A percentile compares a stretch with the other conserved stretches of the same genome.
These are phyloP conservation scores for Parsonsia alboflavescens DNA, from an alignment of 257 asterid genomes.

Conservation along the genomic window DNA sequence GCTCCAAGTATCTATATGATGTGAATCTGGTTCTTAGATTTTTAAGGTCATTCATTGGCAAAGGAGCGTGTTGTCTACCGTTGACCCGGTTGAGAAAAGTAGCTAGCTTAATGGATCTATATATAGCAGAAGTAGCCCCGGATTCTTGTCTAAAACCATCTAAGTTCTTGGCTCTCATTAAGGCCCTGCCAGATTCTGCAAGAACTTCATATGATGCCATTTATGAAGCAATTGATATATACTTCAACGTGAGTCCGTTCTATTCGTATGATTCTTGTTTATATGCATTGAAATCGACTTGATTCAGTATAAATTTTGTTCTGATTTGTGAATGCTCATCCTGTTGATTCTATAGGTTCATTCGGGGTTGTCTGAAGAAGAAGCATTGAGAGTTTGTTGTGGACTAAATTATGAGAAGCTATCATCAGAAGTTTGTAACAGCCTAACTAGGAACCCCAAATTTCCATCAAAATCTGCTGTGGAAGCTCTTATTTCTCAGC, in stretches of 20 bases:
- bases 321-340: background rate
- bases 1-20: constrained; percentile 53
- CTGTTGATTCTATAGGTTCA: constrained; percentile 45
- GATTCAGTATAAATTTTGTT: background rate
- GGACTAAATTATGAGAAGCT: constrained; percentile 65
- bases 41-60: constrained; percentile 47
- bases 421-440: constrained; percentile 52
- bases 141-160: constrained; percentile 63
- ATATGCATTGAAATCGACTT: background rate
- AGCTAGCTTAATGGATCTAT: constrained; percentile 52
- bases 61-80: constrained; percentile 58
- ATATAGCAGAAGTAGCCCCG: constrained; percentile 76
- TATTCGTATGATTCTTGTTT: background rate
- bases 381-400: constrained; percentile 44
- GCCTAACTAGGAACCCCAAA: constrained; percentile 48
- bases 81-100: constrained; percentile 59
- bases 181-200: constrained; percentile 61
- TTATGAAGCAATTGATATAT: constrained; percentile 59
- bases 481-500: constrained; percentile 60
- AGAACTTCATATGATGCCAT: constrained; percentile 59
- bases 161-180: constrained; percentile 54
- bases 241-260: constrained; percentile 45
- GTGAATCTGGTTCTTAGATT: constrained; percentile 66
- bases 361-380: constrained; percentile 58
- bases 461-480: constrained; percentile 59